A percentile compares a stretch with the other conserved stretches of the same genome.
These are phyloP conservation scores for Zasmidium cellare DNA, from an alignment of 2,329 filamentous ascomycete genomes.

Conservation along the genomic window DNA sequence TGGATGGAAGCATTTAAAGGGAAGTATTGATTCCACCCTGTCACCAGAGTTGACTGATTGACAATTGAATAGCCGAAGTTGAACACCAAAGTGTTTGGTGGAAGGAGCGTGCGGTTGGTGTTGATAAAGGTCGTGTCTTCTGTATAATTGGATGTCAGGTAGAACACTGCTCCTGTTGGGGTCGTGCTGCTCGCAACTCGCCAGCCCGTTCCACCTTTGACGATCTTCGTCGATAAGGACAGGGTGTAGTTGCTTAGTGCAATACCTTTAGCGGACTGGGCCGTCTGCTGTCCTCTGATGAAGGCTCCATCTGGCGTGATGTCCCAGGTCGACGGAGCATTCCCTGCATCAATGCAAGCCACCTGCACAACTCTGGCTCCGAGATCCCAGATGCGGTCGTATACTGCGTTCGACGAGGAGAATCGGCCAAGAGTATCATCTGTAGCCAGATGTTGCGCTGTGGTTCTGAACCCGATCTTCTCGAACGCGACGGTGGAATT, in stretches of 20 bases:
- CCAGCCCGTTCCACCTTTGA: slow-evolving; percentile 42
- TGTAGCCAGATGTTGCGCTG: slow-evolving; percentile 25
- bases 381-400: slow-evolving; percentile 41
- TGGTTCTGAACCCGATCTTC: slow-evolving; percentile 35
- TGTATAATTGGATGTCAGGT: slow-evolving; percentile 30
- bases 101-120: slow-evolving; percentile 36
- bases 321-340: slow-evolving; percentile 40
- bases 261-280: slow-evolving; percentile 27
- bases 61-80: slow-evolving; percentile 38
- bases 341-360: slow-evolving; percentile 41
- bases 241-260: slow-evolving; percentile 39
- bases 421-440: slow-evolving; percentile 35
- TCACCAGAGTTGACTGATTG: slow-evolving; percentile 38
- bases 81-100: slow-evolving; percentile 38
- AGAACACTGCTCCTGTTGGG: slow-evolving; percentile 25
- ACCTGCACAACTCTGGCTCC: slow-evolving; percentile 37
- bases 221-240: slow-evolving; percentile 41
- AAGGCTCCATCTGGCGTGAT: slow-evolving; percentile 37
- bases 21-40: slow-evolving; percentile 30
- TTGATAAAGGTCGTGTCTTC: slow-evolving; percentile 34
- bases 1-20: slow-evolving; percentile 29
- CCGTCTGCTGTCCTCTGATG: slow-evolving; percentile 37
- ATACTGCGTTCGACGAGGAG: slow-evolving; percentile 30
- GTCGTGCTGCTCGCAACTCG: slow-evolving; percentile 28
- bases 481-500: slow-evolving; percentile 35